Base-by-base conservation (phyloP, 306 rosid genomes). In the Herpetospermum pedunculosum region DNA sequence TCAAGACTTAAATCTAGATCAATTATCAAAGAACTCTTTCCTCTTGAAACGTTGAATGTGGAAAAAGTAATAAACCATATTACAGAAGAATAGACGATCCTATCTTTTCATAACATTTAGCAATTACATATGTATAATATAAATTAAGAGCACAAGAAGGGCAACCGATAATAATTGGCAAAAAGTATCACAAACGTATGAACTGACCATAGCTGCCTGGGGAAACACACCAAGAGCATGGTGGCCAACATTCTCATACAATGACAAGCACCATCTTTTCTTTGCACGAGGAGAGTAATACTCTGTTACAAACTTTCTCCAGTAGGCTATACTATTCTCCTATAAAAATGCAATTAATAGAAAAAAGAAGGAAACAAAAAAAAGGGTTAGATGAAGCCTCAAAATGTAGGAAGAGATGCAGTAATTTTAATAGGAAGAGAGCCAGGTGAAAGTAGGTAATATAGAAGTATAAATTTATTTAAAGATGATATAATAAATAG, bases 261-360 rank as follows among this genome's bases (percentile, higher is more conserved):
- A 78, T 11, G 99, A 90, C 82, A 95, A 82, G 79, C 99, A 95
- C 99, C 99, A 95, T 58, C 97, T 83, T 77, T 92, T 90, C 87
- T 88, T 95, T 46, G 99, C 96, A 23, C 96, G 96, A 63, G 96
- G 97, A 43, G 99, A 88, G 84, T 95, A 95, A 82, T 91, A 95
- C 77, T 91, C 97, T 12, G 96, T 81, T 69, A 95, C 97, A 84
- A 95, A 95, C 84, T 95, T 95, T 78, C 92, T 91, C 99, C 99
- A 95, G 81, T 95, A 95, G n/a, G 92, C 96, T 81, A 95, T 87
- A 70, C 88, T 82, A 64, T 91, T 95, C 52, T 95, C 97, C 99
- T 95, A 87, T 73, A 65, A 79, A 29, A 52, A 53, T 48, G 48
- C 3, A 19, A 57, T 23, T 37, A 21, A 11, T 25, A 54, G 59